Base-by-base conservation (phyloP, 768 basidiomycete genomes). In the Amanita polypyramis region DNA sequence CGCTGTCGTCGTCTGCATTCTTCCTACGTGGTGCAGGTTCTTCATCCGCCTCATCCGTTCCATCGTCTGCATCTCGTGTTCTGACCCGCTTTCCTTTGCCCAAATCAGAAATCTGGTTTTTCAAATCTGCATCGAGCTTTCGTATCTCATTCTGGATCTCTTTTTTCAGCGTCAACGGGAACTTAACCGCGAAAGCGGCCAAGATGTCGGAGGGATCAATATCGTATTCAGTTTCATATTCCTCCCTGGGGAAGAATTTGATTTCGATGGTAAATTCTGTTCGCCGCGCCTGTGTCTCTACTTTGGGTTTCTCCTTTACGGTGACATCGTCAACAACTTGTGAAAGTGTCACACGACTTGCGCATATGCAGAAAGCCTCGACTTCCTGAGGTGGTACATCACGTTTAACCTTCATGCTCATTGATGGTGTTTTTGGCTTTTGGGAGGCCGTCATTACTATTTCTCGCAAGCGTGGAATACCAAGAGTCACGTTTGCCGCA, bases 391-490 rank as follows among this genome's bases (percentile, higher is more conserved):
- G 64, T 3, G 76, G 55, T 21, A 77, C 66, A 21, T 70, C 75
- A 0, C 70, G 64, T 8, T 75, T 72, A 35, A 93, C 72, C 38
- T 74, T 76, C 71, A 98, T 85, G 27, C 72, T 81, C 96, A 99
- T 99, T 4, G 92, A 97, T 5, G 96, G 96, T 1, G 96, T 99
- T 63, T 51, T 95, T 43, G 94, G 95, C 55, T 92, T 86, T 56
- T 79, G 79, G 4, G 95, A 94, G 5, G 96, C 96, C 0, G 95
- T 97, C 94, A 98, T 97, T 56, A 99, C 90, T 59, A 99, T 96
- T 69, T 99, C 96, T 63, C 95, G 84, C 5, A 99, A 73, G 60
- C 96, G 95, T 34, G 96, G 96, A 56, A 99, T 99, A 76, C 96
- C 96, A 37, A 99, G 76, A 0, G 96, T 99, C 52, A 99, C 96